Evolutionary conservation across 1,284 basidiomycete species (phyloP).

Genomic region (Ustilago crameri): DNA sequence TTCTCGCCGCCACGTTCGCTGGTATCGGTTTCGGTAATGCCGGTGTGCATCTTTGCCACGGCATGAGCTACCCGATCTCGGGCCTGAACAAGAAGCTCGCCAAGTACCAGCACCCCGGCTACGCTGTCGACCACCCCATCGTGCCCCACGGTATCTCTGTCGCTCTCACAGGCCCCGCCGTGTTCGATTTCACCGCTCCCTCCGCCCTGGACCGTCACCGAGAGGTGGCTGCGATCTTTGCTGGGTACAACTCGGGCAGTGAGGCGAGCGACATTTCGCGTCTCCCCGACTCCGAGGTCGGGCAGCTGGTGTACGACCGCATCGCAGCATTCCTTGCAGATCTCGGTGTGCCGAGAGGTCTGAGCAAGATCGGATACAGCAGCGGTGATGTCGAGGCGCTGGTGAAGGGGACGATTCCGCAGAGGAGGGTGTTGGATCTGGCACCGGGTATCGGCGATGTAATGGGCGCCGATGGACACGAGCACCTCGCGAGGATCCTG

Average conservation of each 20-base stretch:
- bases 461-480: constrained; percentile 71
- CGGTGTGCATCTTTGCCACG: constrained; percentile 74
- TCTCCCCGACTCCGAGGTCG: constrained; percentile 84
- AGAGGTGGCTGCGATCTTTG: constrained; percentile 86
- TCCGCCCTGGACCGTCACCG: constrained; percentile 87
- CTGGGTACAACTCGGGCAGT: constrained; percentile 64
- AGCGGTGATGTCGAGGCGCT: constrained; percentile 70
- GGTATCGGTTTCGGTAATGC: constrained; percentile 96
- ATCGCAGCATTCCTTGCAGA: constrained; percentile 89
- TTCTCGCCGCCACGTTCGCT: constrained; percentile 74
- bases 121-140: constrained; percentile 81
- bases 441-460: constrained; percentile 71
- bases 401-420: constrained; percentile 87
- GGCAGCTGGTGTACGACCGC: constrained; percentile 83
- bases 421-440: constrained; percentile 79
- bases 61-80: constrained; percentile 59
- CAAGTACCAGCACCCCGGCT: constrained; percentile 73
- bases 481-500: constrained; percentile 59
- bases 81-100: constrained; percentile 87
- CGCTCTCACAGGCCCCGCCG: constrained; percentile 49
- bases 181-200: constrained; percentile 65
- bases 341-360: constrained; percentile 86
- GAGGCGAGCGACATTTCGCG: constrained; percentile 69
- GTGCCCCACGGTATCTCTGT: constrained; percentile 77
- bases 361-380: constrained; percentile 85